Base-by-base conservation (phyloP, 805 yeast species). In the Candida pseudofarinosa region DNA sequence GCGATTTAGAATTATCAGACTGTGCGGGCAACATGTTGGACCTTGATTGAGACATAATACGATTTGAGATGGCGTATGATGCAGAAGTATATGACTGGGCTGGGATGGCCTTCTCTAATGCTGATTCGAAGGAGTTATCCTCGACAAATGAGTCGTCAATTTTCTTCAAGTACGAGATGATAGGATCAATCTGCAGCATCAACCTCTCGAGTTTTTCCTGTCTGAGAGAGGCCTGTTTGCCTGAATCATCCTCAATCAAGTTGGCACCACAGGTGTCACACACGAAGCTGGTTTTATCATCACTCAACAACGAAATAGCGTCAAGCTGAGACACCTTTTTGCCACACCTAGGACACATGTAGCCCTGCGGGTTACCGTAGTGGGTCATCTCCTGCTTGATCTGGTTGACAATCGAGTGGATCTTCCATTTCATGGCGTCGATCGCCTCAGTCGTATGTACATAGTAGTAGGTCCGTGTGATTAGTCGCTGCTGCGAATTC, bases 391-490 rank as follows among this genome's bases (percentile, higher is more conserved):
- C 95, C 49, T 85, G 87, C 57, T 88, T 88, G 43, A 90, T 73
- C 42, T 74, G 62, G 52, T 83, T 83, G 12, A 88, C 97, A 19
- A 93, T 76, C 37, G 86, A 79, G 60, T 91, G 96, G 45, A 91
- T 86, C 58, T 90, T 89, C 98, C 98, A 93, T 64, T 93, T 93
- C 59, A 93, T 81, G 3, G 97, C 81, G 65, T 93, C 99, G 33
- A 93, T 87, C 0, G 98, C 95, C 61, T 89, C 96, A 2, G 97
- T 88, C 59, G 79, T 80, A 58, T 88, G 96, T 42, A 91, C 83
- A 62, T 79, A 93, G 65, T 84, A 93, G 55, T 88, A 88, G 2
- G 91, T 85, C 53, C 90, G 76, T 19, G 83, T 77, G 37, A 82
- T 80, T 43, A 84, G 77, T 48, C 96, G 73, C 47, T 62, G 78